Evolutionary conservation across 805 yeast genomes (phyloP), one percentile per base, ranked within the genome.

Genomic region (Candida andamanensis): DNA sequence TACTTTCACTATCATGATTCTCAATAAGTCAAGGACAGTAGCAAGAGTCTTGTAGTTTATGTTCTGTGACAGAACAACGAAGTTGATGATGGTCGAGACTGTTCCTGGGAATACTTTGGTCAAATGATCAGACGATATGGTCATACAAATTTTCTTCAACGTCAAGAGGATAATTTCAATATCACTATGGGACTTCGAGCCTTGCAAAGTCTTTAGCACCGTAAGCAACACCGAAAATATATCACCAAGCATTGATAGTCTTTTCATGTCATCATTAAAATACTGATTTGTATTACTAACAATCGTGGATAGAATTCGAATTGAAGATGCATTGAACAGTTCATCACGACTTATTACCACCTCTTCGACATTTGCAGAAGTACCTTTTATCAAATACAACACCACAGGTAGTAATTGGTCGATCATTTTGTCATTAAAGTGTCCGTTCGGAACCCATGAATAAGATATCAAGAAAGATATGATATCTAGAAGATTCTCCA

Each of bases 31-130:
- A n/a, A 61, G 30, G 2, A 55, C 36, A 15, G 37, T 26, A 1
- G 52, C 35, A 5, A 58, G 28, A 1, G 55, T 32, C 2, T 45
- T 36, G 14, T 39, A 52, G 33, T 58, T 55, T 15, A 63, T 24
- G 23, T 38, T 47, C 17, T 43, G 46, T 1, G 54, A 35, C 4
- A 28, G 17, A 0, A 54, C 32, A 14, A 40, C 45, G 36, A 57
- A 62, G 13, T 53, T 52, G 4, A 61, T 49, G 12, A 61, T 34
- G 27, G 53, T 44, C 4, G 69, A 63, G 1, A 55, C 43, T 4
- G 58, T 41, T 1, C 72, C 72, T 1, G 72, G 72, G n/a, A 65
- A 45, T 2, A 64, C 60, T 25, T 52, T 52, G 8, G 69, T 50
- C 5, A 61, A 30, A 22, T 57, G 59, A n/a, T 58, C 58, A 4